Conservation (phyloP, 2,329 filamentous ascomycete species). For the Aureobasidium zeae region DNA sequence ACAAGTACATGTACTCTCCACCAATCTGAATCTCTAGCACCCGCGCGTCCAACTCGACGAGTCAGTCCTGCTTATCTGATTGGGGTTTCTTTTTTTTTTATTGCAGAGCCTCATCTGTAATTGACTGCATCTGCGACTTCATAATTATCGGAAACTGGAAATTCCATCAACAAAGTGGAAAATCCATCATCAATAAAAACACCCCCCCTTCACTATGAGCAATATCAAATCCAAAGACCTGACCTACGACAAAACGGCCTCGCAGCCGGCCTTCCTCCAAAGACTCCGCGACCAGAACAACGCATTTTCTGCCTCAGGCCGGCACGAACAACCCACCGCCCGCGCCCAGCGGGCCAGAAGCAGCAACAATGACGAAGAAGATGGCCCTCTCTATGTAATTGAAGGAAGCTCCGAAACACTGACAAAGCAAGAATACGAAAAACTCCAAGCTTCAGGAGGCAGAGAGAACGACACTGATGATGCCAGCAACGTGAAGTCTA, state of each 20-base stretch:
- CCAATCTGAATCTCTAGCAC: too few relatives aligned
- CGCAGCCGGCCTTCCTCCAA: constrained; percentile 39
- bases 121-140: too few relatives aligned
- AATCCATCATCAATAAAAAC: background rate
- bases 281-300: constrained; percentile 44
- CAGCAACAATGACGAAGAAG: constrained; percentile 59
- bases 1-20: too few relatives aligned
- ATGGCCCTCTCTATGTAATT: constrained; percentile 65
- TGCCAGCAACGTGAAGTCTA: constrained; percentile 5
- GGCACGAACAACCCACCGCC: constrained; percentile 37
- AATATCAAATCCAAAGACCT: constrained; percentile 51
- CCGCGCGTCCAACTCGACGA: too few relatives aligned
- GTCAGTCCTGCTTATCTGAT: too few relatives aligned
- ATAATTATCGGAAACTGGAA: too few relatives aligned
- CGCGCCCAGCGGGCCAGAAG: constrained; percentile 38
- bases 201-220: background rate
- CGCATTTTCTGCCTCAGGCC: constrained; percentile 25
- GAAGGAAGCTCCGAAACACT: constrained; percentile 58
- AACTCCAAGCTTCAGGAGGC: constrained; percentile 24
- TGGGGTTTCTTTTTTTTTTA: too few relatives aligned
- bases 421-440: constrained; percentile 43
- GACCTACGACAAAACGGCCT: constrained; percentile 47
- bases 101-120: too few relatives aligned
- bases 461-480: constrained; percentile 10
- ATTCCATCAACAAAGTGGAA: too few relatives aligned